Conservation (phyloP, 805 yeast species). For the Kluyveromyces dobzhanskii region DNA sequence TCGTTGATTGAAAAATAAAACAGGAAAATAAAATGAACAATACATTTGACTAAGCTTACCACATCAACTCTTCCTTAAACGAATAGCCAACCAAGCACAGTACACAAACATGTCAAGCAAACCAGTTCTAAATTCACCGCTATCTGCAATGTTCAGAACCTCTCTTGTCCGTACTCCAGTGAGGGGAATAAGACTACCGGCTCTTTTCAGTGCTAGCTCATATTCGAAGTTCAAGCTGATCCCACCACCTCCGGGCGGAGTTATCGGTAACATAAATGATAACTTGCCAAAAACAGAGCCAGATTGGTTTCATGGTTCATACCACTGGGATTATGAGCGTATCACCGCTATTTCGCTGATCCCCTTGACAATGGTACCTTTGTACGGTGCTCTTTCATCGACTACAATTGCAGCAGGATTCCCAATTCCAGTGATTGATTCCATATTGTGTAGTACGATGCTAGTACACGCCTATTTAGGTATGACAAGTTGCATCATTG, state of each 20-base stretch:
- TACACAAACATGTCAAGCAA: too few species aligned
- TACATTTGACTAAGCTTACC: too few species aligned
- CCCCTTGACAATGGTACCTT: constrained; percentile 55
- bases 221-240: constrained; percentile 34
- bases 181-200: constrained; percentile 1
- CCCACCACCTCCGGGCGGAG: constrained; percentile 66
- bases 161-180: constrained; percentile 3
- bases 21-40: too few species aligned
- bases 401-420: constrained; percentile 25
- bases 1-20: too few species aligned
- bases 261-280: constrained; percentile 66
- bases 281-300: constrained; percentile 56
- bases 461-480: constrained; percentile 64
- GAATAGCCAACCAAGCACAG: too few species aligned
- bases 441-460: constrained; percentile 45
- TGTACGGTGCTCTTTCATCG: constrained; percentile 36
- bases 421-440: constrained; percentile 42
- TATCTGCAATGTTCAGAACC: constrained; percentile 5
- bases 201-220: not conserved
- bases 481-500: constrained; percentile 67
- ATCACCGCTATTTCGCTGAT: constrained; percentile 49
- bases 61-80: too few species aligned
- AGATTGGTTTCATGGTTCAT: constrained; percentile 53
- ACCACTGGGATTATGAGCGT: constrained; percentile 70
- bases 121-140: too few species aligned